These are phyloP conservation scores for Trichophyton benhamiae DNA, from an alignment of 2,329 filamentous ascomycete species.

Conservation along the genomic window DNA sequence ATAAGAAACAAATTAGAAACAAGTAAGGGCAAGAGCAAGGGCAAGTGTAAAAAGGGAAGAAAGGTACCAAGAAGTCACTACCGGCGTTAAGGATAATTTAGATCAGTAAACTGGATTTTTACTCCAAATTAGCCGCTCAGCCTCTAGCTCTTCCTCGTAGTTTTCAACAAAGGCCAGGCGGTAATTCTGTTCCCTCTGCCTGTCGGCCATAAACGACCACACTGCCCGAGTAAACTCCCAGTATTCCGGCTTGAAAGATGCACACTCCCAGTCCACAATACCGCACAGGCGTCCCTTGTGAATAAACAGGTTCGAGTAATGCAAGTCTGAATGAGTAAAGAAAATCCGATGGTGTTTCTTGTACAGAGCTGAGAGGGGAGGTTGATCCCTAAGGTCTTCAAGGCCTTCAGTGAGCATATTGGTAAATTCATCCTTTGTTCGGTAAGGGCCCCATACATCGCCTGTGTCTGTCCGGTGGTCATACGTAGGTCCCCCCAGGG, in stretches of 20 bases:
- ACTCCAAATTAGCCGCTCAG: constrained; percentile 6
- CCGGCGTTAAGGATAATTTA: neutral
- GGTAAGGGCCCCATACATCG: constrained; percentile 7
- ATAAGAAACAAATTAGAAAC: too few relatives aligned
- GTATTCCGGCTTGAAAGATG: constrained; percentile 12
- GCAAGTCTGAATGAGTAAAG: constrained; percentile 13
- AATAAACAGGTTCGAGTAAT: constrained; percentile 10
- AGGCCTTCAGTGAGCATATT: neutral
- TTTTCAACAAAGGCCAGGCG: constrained; percentile 9
- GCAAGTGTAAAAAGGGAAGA: neutral
- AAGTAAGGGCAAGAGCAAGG: neutral
- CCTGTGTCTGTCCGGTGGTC: constrained; percentile 7
- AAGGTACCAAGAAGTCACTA: neutral
- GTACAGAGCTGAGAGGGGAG: constrained; percentile 1
- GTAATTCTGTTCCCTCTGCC: neutral
- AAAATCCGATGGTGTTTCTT: constrained; percentile 8
- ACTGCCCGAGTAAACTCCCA: constrained; percentile 12
- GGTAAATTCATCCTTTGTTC: constrained; percentile 8
- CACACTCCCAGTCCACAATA: constrained; percentile 12
- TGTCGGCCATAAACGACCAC: constrained; percentile 6
- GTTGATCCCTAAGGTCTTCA: neutral
- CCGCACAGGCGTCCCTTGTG: constrained; percentile 7
- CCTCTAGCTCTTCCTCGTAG: constrained; percentile 9
- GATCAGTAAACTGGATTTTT: constrained; percentile 2
- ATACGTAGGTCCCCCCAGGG: constrained; percentile 10